phyloP scores from a whole-genome alignment of 768 basidiomycete genomes.

The Rickenella mellea region DNA sequence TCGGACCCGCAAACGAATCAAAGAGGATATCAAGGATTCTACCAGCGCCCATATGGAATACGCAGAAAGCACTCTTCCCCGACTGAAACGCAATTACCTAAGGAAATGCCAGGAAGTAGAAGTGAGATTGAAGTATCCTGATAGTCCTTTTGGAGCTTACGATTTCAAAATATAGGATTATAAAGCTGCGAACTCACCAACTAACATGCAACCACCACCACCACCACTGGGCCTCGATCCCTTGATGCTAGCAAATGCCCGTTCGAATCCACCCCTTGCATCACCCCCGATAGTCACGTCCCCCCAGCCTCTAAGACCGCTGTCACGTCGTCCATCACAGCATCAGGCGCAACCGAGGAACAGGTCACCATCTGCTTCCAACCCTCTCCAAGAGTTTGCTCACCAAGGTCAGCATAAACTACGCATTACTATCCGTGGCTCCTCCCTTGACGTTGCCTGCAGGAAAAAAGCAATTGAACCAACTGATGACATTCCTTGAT shows the following conservation, averaged over 20 bases:
- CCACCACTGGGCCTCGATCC: conserved; percentile 26
- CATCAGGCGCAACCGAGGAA: conserved; percentile 44
- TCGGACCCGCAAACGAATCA: conserved; percentile 83
- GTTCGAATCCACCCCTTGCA: conserved; percentile 35
- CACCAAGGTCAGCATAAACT: conserved; percentile 49
- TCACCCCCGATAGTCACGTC: conserved; percentile 50
- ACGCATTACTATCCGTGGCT: conserved; percentile 1
- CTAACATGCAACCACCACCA: conserved; percentile 13
- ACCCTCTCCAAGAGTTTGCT: conserved; percentile 79
- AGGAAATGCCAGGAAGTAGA: conserved; percentile 87
- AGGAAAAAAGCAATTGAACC: conserved; percentile 84
- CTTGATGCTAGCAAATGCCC: conserved; percentile 23
- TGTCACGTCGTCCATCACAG: conserved; percentile 66
- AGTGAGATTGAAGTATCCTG: conserved; percentile 29
- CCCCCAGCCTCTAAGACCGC: conserved; percentile 66
- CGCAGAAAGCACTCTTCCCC: conserved; percentile 70
- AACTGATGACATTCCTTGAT: conserved; percentile 78
- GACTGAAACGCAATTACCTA: conserved; percentile 66
- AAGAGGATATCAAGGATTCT: conserved; percentile 82
- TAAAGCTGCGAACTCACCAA: background rate
- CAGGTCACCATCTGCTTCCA: conserved; percentile 75
- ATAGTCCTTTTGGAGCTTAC: background rate
- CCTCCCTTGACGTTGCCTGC: conserved; percentile 2
- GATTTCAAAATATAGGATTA: background rate
- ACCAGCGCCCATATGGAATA: conserved; percentile 71